phyloP scores from a whole-genome alignment of 805 yeast genomes.

The Starmerella stellata region DNA sequence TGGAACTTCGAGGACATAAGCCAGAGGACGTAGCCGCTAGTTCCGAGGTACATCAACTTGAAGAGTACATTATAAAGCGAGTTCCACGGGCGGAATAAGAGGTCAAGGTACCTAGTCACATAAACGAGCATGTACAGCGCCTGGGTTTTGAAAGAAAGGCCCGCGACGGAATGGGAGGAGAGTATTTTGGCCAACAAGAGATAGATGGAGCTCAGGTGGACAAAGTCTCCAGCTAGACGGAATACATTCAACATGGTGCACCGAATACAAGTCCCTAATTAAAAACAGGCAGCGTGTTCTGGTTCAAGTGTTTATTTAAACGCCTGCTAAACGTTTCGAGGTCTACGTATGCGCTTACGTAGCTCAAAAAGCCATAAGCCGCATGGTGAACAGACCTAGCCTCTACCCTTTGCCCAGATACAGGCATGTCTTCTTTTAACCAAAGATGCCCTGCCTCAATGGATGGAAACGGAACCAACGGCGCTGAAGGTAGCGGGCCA shows the following conservation, averaged over 20 bases:
- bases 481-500: too few species aligned
- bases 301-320: background rate
- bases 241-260: constrained; percentile 16
- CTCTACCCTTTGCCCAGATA: background rate
- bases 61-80: constrained; percentile 58
- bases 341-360: background rate
- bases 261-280: too few species aligned
- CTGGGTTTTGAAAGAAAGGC: constrained; percentile 82
- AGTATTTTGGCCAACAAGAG: constrained; percentile 57
- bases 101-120: constrained; percentile 52
- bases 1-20: constrained; percentile 48
- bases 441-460: too few species aligned
- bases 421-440: too few species aligned
- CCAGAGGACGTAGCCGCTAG: constrained; percentile 58
- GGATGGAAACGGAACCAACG: too few species aligned
- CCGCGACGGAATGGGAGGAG: constrained; percentile 47
- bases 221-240: constrained; percentile 44
- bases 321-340: background rate
- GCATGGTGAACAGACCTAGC: background rate
- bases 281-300: background rate
- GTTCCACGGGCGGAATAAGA: constrained; percentile 27
- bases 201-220: constrained; percentile 65
- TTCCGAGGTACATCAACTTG: constrained; percentile 63
- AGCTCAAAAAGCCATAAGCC: background rate
- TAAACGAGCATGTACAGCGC: constrained; percentile 57